Percentiles rank a stretch among this genome's conserved stretches.
phyloP scores from a whole-genome alignment of 78 protist species.

The Mantamonas sphyraenae region DNA sequence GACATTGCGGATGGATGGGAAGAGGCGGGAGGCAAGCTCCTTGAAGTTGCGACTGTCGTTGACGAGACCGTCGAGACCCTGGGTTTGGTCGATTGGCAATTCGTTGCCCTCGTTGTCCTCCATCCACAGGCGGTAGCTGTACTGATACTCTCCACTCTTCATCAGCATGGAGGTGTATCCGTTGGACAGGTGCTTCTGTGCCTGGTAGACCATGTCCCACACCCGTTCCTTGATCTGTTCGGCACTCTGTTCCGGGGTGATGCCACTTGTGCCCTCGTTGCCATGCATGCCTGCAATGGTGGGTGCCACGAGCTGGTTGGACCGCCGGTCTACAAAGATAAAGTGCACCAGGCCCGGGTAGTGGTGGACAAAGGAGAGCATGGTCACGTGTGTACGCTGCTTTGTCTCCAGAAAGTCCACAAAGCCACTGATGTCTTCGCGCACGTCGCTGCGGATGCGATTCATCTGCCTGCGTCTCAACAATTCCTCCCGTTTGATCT shows the following conservation, averaged over 20 bases:
- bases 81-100: no score
- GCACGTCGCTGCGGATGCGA: neutral
- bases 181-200: neutral
- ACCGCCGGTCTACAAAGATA: slow-evolving; percentile 1
- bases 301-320: neutral
- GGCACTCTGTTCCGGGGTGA: neutral
- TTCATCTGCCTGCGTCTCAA: no score
- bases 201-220: slow-evolving; percentile 4
- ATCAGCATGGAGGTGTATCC: slow-evolving; percentile 9
- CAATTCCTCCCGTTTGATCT: no score
- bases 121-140: slow-evolving; percentile 1
- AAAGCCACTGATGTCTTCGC: neutral
- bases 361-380: neutral
- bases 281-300: slow-evolving; percentile 1
- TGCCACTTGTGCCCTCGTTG: neutral
- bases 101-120: slow-evolving; percentile 4
- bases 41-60: no score
- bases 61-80: no score
- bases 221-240: neutral
- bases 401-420: neutral
- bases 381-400: neutral
- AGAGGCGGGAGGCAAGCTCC: neutral
- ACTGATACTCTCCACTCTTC: slow-evolving; percentile 7
- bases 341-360: slow-evolving; percentile 16
- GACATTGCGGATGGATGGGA: neutral